A percentile compares a stretch with the other conserved stretches of the same genome.
Conservation (phyloP, 805 yeast species). For the Candida wancherniae region DNA sequence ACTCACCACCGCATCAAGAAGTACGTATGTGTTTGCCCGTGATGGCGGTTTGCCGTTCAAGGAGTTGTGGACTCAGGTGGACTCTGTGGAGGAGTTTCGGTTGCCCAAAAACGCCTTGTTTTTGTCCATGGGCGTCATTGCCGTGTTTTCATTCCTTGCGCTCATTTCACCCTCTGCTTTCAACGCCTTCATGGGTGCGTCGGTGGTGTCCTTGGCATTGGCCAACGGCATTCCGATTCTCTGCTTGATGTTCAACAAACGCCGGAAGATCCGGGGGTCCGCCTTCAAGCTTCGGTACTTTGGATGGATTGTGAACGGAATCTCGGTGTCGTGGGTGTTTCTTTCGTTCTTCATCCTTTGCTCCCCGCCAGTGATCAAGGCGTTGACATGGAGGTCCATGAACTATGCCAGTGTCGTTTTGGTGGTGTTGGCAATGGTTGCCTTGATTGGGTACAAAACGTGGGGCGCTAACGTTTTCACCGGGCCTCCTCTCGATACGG, state of each 20-base stretch:
- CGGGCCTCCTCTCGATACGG: slow-evolving; percentile 55
- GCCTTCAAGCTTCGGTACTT: slow-evolving; percentile 57
- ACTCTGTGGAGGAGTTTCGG: slow-evolving; percentile 47
- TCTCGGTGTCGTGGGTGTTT: slow-evolving; percentile 57
- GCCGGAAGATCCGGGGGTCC: slow-evolving; percentile 62
- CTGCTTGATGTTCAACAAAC: slow-evolving; percentile 52
- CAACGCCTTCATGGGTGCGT: slow-evolving; percentile 79
- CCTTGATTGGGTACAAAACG: slow-evolving; percentile 45
- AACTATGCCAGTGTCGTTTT: slow-evolving; percentile 67
- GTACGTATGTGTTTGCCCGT: slow-evolving; percentile 78
- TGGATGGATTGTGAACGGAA: slow-evolving; percentile 59
- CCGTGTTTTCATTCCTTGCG: slow-evolving; percentile 58
- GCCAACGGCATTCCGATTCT: slow-evolving; percentile 76
- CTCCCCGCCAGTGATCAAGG: slow-evolving; percentile 58
- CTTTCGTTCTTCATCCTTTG: slow-evolving; percentile 60
- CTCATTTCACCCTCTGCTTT: slow-evolving; percentile 69
- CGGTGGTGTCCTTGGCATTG: slow-evolving; percentile 68
- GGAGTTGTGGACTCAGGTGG: slow-evolving; percentile 61
- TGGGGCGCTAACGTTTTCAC: slow-evolving; percentile 64
- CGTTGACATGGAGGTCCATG: slow-evolving; percentile 40
- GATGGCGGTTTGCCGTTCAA: slow-evolving; percentile 75
- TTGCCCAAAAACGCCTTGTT: slow-evolving; percentile 70
- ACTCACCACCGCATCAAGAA: slow-evolving; percentile 74
- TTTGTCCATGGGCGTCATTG: slow-evolving; percentile 59
- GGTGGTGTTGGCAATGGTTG: slow-evolving; percentile 40